These are phyloP conservation scores for Tylopilus felleus DNA, from an alignment of 768 basidiomycete species.

Conservation along the genomic window DNA sequence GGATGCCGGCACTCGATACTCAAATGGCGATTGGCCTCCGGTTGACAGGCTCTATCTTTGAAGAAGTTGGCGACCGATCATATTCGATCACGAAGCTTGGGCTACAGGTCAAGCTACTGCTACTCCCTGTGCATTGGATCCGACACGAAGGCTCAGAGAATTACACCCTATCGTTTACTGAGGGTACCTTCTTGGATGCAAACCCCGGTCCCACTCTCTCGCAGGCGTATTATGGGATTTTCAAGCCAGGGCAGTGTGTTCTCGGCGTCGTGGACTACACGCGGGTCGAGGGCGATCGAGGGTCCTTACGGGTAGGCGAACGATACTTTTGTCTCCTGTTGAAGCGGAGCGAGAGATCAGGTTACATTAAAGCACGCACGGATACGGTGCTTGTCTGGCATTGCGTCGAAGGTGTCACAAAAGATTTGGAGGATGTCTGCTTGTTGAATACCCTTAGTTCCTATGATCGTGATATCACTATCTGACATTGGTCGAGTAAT, in stretches of 20 bases:
- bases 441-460: slow-evolving; percentile 5
- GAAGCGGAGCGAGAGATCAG: background rate
- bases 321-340: slow-evolving; percentile 12
- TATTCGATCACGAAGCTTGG: slow-evolving; percentile 16
- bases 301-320: slow-evolving; percentile 9
- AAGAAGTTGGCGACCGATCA: slow-evolving; percentile 14
- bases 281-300: slow-evolving; percentile 3
- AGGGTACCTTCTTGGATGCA: slow-evolving; percentile 10
- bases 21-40: slow-evolving; percentile 1
- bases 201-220: slow-evolving; percentile 7
- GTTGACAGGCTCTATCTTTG: slow-evolving; percentile 13
- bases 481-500: background rate
- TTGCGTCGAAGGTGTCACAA: slow-evolving; percentile 7
- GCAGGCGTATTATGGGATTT: slow-evolving; percentile 14
- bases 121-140: slow-evolving; percentile 11
- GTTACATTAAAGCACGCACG: slow-evolving; percentile 16
- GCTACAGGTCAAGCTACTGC: slow-evolving; percentile 8
- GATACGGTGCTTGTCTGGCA: slow-evolving; percentile 13
- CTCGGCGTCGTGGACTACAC: slow-evolving; percentile 17
- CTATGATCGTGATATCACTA: background rate
- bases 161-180: slow-evolving; percentile 14
- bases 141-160: background rate
- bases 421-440: slow-evolving; percentile 8
- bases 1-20: background rate
- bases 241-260: slow-evolving; percentile 15